Conservation (phyloP, 1,284 basidiomycete genomes). For the Lignosus rhinocerotis region DNA sequence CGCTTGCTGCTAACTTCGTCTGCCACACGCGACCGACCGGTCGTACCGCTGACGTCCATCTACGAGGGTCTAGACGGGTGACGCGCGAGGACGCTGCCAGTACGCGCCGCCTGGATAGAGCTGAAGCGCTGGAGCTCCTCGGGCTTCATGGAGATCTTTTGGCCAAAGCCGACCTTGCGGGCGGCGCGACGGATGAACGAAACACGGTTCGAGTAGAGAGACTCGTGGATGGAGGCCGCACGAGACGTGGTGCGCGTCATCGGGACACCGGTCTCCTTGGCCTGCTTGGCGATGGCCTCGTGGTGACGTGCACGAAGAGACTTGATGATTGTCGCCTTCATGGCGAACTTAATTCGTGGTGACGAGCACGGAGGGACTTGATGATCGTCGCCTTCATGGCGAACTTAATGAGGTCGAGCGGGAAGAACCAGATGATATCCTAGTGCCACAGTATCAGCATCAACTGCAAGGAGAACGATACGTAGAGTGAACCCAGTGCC, state of each 20-base stretch:
- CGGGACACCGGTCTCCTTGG: slow-evolving; percentile 63
- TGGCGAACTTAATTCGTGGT: slow-evolving; percentile 88
- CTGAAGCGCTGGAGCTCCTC: slow-evolving; percentile 84
- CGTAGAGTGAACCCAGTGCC: no score
- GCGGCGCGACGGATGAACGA: slow-evolving; percentile 86
- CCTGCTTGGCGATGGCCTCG: slow-evolving; percentile 37
- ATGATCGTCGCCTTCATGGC: slow-evolving; percentile 92
- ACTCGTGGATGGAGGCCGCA: slow-evolving; percentile 90
- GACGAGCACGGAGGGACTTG: slow-evolving; percentile 76
- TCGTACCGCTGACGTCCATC: slow-evolving; percentile 15
- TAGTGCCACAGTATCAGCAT: slow-evolving; percentile 30
- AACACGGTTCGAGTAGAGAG: slow-evolving; percentile 91
- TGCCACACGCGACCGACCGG: slow-evolving; percentile 8
- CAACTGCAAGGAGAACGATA: slow-evolving; percentile 5
- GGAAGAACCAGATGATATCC: slow-evolving; percentile 95
- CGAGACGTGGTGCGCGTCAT: slow-evolving; percentile 87
- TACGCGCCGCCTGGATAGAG: slow-evolving; percentile 80
- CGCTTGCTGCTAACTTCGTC: slow-evolving; percentile 21
- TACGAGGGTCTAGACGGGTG: slow-evolving; percentile 65
- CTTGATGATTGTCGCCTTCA: slow-evolving; percentile 93
- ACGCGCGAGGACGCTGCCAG: slow-evolving; percentile 75
- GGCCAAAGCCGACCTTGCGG: slow-evolving; percentile 83
- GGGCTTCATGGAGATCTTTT: slow-evolving; percentile 77
- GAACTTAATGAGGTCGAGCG: slow-evolving; percentile 96
- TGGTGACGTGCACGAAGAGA: slow-evolving; percentile 73